Percentiles rank a stretch among this genome's conserved stretches.
phyloP scores from a whole-genome alignment of 345 rosid species.

The Lepidium didymum region DNA sequence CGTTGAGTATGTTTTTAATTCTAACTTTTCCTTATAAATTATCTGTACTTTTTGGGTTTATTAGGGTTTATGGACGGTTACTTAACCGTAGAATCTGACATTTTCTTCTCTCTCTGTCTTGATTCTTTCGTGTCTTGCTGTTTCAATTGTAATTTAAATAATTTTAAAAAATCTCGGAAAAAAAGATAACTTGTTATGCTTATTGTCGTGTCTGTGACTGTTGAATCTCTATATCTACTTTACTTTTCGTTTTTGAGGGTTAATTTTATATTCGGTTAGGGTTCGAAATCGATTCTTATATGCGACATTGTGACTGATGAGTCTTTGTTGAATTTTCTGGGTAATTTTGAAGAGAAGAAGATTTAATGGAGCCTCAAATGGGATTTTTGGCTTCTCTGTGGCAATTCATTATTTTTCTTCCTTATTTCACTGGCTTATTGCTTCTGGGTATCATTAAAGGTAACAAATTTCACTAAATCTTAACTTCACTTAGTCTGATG shows the following conservation, averaged over 20 bases:
- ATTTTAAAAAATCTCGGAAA: slow-evolving; percentile 3
- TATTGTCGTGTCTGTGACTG: slow-evolving; percentile 21
- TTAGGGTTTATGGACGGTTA: slow-evolving; percentile 7
- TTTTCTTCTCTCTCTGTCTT: not conserved
- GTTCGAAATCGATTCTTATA: not conserved
- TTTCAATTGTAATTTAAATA: not conserved
- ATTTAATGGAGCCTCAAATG: slow-evolving; percentile 69
- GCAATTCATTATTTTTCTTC: slow-evolving; percentile 68
- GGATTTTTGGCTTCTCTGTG: slow-evolving; percentile 61
- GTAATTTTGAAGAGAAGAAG: slow-evolving; percentile 2
- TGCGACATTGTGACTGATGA: slow-evolving; percentile 21
- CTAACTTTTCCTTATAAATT: not conserved
- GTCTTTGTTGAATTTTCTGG: slow-evolving; percentile 26
- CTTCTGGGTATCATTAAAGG: slow-evolving; percentile 77
- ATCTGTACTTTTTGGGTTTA: not conserved
- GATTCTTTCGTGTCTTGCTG: slow-evolving; percentile 14
- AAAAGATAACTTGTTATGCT: slow-evolving; percentile 3
- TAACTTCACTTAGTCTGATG: not conserved
- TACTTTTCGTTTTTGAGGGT: not conserved
- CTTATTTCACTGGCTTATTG: slow-evolving; percentile 73
- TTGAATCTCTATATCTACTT: not conserved
- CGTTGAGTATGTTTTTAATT: not conserved
- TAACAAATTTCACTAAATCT: not conserved
- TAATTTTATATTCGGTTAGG: not conserved
- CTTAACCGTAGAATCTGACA: slow-evolving; percentile 7